Percentiles rank a stretch among this genome's conserved stretches.
phyloP scores from a whole-genome alignment of 768 basidiomycete species.

The Mycena belliarum region DNA sequence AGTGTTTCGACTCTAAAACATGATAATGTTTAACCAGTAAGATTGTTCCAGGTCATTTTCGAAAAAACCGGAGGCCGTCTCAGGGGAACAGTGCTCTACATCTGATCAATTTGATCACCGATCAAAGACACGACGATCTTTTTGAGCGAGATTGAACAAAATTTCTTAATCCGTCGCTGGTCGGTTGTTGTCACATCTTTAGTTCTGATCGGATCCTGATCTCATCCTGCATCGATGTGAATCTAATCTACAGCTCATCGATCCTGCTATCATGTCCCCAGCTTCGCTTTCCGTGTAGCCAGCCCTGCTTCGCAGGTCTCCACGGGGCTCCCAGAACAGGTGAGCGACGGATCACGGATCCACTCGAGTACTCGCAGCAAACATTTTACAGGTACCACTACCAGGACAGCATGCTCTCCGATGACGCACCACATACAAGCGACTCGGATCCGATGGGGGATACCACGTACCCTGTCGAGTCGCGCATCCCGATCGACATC shows the following conservation, averaged over 20 bases:
- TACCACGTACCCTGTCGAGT: conserved; percentile 8
- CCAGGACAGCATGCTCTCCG: conserved; percentile 9
- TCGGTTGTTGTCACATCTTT: background rate
- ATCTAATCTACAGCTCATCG: conserved; percentile 12
- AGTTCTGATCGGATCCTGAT: background rate
- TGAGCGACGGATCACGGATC: background rate
- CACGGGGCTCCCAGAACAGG: conserved; percentile 2
- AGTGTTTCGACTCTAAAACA: too few species aligned
- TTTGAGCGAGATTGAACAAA: background rate
- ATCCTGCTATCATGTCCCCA: conserved; percentile 11
- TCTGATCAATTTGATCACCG: too few species aligned
- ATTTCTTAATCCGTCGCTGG: conserved; percentile 1
- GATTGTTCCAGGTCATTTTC: too few species aligned
- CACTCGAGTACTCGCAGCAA: background rate
- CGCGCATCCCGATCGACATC: conserved; percentile 19
- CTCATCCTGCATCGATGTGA: conserved; percentile 2
- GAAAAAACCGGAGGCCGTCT: too few species aligned
- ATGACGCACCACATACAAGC: conserved; percentile 2
- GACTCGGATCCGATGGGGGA: conserved; percentile 1
- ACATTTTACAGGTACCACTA: background rate
- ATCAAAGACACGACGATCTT: background rate
- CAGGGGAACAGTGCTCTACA: too few species aligned
- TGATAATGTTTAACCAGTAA: too few species aligned
- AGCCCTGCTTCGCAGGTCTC: conserved; percentile 17
- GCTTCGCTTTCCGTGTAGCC: conserved; percentile 6